Percentiles rank a stretch among this genome's conserved stretches.
phyloP scores from a whole-genome alignment of 176 grass and related monocot species.

The Musa acuminata region DNA sequence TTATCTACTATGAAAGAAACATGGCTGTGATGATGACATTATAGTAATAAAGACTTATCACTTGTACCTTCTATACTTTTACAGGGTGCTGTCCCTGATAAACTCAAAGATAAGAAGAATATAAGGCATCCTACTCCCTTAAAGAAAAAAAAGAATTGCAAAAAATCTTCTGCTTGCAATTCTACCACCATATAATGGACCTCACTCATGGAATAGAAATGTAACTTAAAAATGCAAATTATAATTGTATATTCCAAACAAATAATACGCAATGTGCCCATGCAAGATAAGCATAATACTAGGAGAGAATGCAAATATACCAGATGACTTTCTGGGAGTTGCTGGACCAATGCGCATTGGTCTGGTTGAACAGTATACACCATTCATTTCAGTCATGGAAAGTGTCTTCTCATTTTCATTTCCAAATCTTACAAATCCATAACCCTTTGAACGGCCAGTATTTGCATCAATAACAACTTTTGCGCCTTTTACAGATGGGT shows the following conservation, averaged over 20 bases:
- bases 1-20: too few species aligned
- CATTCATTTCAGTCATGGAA: slow-evolving; percentile 93
- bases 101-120: too few species aligned
- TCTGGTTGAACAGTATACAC: slow-evolving; percentile 80
- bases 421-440: slow-evolving; percentile 95
- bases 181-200: background rate
- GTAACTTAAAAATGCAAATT: background rate
- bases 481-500: slow-evolving; percentile 88
- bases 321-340: slow-evolving; percentile 91
- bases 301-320: slow-evolving; percentile 30
- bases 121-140: too few species aligned
- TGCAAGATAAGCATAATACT: slow-evolving; percentile 4
- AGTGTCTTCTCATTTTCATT: slow-evolving; percentile 81
- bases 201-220: too few species aligned
- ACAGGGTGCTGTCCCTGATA: too few species aligned
- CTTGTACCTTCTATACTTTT: too few species aligned
- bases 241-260: background rate
- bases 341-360: slow-evolving; percentile 93
- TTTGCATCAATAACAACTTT: slow-evolving; percentile 98
- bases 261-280: background rate
- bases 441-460: slow-evolving; percentile 90
- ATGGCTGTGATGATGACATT: too few species aligned
- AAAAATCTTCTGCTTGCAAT: background rate
- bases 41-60: too few species aligned
- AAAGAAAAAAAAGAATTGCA: background rate